Evolutionary conservation across 1,284 basidiomycete genomes (phyloP), one percentile per base, ranked within the genome.

Genomic region (Boletellus deceptivus): DNA sequence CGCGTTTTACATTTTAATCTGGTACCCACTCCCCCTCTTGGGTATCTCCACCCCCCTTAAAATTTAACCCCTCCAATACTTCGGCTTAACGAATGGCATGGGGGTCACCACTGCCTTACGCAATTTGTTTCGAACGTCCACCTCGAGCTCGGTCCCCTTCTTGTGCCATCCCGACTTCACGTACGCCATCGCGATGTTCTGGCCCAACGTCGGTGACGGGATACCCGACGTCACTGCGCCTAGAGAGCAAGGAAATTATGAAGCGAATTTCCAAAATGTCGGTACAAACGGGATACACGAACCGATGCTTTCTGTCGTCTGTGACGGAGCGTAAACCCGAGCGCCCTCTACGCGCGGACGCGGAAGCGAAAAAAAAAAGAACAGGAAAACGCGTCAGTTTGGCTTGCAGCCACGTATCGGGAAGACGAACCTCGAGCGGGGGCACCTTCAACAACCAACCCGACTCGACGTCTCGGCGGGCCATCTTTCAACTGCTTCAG

Each of bases 141-240:
- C 86, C 45, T 78, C 74, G 8, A 95, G 71, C 64, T 86, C 80
- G 0, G 91, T 97, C 7, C 91, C 93, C 70, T 91, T 93, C 74
- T 95, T 98, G 75, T 98, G 93, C 70, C 79, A 82, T 0, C 93
- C 93, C 33, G 75, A 79, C 50, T 60, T 41, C 44, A 98, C 82
- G 63, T 98, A 96, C 0, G 86, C 96, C 96, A 99, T 99, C 7
- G 95, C 93, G 62, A 99, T 92, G 72, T 99, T 98, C 68, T 88
- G 85, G 4, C 84, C 85, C 1, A 95, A 74, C 2, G 93, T 90
- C 0, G 95, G 95, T 1, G 93, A 95, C 7, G 97, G 97, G 54
- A 98, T 98, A 46, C 96, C 96, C 0, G 93, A 98, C 0, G 96
- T 98, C 35, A 98, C 81, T 11, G 73, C 65, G 25, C 93, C 89